Conservation (phyloP, 2,329 filamentous ascomycete genomes). For the Nemania bipapillata region DNA sequence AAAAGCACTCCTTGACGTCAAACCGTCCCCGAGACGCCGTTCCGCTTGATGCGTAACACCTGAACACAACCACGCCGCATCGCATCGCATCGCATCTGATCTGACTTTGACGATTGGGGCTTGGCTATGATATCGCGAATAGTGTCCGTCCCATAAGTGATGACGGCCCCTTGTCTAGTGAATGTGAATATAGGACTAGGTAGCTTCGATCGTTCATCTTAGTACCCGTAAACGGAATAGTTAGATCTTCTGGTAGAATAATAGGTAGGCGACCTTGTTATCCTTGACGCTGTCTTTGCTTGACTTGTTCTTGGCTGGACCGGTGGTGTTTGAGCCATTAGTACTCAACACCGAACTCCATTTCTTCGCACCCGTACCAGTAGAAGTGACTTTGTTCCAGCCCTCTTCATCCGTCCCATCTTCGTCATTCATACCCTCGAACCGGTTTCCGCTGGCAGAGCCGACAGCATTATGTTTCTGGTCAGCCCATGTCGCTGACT, state of each 20-base stretch:
- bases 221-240: constrained; percentile 2
- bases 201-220: background rate
- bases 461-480: constrained; percentile 62
- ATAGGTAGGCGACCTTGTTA: constrained; percentile 95
- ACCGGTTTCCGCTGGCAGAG: constrained; percentile 72
- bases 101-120: constrained; percentile 6
- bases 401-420: constrained; percentile 74
- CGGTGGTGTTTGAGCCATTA: constrained; percentile 64
- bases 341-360: constrained; percentile 78
- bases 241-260: constrained; percentile 88
- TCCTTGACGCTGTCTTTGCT: constrained; percentile 77
- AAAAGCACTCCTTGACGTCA: background rate
- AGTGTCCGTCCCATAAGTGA: background rate
- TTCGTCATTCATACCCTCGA: constrained; percentile 74
- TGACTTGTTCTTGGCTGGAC: constrained; percentile 67
- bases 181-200: constrained; percentile 2
- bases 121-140: constrained; percentile 2
- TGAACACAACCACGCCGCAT: constrained; percentile 11
- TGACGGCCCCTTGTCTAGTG: background rate
- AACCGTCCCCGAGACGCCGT: constrained; percentile 16
- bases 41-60: constrained; percentile 19
- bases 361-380: constrained; percentile 76
- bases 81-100: constrained; percentile 8
- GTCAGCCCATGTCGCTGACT: constrained; percentile 72
- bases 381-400: constrained; percentile 82